Conservation (phyloP, 2,329 filamentous ascomycete genomes). For the Botrytis fragariae region DNA sequence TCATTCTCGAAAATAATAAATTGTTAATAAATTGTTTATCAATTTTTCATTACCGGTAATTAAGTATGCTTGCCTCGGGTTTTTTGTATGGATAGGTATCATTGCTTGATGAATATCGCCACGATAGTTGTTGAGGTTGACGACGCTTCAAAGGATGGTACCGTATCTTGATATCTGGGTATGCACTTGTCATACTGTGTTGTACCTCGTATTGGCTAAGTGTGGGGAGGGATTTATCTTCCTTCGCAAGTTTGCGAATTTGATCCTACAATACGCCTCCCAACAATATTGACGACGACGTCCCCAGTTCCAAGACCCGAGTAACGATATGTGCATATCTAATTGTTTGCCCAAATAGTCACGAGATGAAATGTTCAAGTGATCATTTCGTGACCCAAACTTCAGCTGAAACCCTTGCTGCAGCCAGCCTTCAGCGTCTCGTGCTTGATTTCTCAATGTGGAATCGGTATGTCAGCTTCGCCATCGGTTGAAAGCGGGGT, state of each 20-base stretch:
- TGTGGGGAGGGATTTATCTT: not conserved
- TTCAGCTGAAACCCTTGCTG: conserved; percentile 6
- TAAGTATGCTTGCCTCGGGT: not conserved
- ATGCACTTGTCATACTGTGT: not conserved
- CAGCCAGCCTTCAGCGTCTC: not conserved
- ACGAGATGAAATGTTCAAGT: conserved; percentile 15
- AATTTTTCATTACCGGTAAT: too few species aligned
- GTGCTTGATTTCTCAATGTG: conserved; percentile 5
- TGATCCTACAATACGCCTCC: not conserved
- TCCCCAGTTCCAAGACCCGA: not conserved
- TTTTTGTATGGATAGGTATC: not conserved
- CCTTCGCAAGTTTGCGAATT: conserved; percentile 3
- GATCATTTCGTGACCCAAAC: conserved; percentile 15
- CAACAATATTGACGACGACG: not conserved
- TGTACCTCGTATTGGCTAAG: conserved; percentile 1
- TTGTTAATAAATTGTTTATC: not conserved
- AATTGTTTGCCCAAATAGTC: not conserved
- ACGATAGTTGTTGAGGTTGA: conserved; percentile 1
- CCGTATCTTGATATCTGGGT: not conserved
- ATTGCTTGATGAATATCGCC: not conserved
- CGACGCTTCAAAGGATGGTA: not conserved
- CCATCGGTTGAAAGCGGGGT: not conserved
- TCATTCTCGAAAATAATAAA: not conserved
- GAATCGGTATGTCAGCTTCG: not conserved
- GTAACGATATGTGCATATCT: not conserved